Evolutionary conservation across 306 rosid species (phyloP), one percentile per base, ranked within the genome.

Genomic region (Cucurbita moschata): DNA sequence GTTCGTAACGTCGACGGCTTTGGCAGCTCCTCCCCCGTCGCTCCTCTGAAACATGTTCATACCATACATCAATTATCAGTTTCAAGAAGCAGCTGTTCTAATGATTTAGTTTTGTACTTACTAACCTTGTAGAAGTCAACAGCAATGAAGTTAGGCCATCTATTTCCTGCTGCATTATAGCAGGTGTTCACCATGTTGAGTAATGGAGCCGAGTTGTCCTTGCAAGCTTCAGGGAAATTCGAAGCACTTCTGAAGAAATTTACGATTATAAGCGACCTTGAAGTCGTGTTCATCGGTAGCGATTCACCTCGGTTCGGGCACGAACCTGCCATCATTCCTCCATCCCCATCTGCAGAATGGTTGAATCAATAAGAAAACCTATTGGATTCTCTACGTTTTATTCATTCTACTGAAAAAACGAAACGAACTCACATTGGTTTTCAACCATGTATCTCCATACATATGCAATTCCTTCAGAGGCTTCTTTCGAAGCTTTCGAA

Each of bases 381-480:
- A 70, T 37, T 54, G 42, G 72, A 43, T 19, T 66, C 12, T 39
- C 8, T 0, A 42, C 10, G 65, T 15, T 55, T 18, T 6, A 15
- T 18, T 39, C 44, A 3, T 9, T 72, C 13, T 54, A 30, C 64
- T 47, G 13, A 18, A 42, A 42, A 63, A 73, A 50, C 38, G 77
- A 53, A 76, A 37, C 49, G 26, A 68, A 5, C 96, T 87, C 75
- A 91, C 99, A 94, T 83, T 94, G 97, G 85, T 91, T 91, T 84
- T 94, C 99, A 6, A 89, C 92, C 13, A 94, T 60, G 64, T 94
- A 94, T 66, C 80, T 79, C 99, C 99, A 94, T 52, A 91, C 84
- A 13, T 94, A 86, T 56, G 99, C 99, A 55, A 94, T 94, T 60
- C 99, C 99, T 81, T 94, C 97, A 4, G 88, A 79, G 56, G 92